A percentile compares a stretch with the other conserved stretches of the same genome.
Conservation (phyloP, 768 basidiomycete species). For the Russula compacta region DNA sequence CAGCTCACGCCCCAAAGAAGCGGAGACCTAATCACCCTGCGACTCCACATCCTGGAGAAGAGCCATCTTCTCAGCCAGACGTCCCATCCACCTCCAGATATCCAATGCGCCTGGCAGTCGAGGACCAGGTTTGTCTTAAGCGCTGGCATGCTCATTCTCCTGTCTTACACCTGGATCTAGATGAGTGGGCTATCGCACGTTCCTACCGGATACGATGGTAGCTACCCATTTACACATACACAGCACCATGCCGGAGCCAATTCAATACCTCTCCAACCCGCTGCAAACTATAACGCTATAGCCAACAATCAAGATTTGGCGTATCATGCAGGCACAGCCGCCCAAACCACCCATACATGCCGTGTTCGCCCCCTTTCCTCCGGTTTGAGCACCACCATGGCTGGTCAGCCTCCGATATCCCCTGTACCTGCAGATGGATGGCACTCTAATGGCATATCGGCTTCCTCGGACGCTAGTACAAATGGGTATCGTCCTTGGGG, state of each 20-base stretch:
- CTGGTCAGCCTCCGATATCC: conserved; percentile 7
- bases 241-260: conserved; percentile 9
- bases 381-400: neutral
- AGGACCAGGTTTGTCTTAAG: conserved; percentile 12
- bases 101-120: conserved; percentile 6
- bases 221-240: conserved; percentile 10
- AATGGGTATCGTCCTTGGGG: conserved; percentile 18
- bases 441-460: conserved; percentile 6
- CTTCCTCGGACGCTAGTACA: conserved; percentile 10
- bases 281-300: conserved; percentile 7
- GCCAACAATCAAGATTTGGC: conserved; percentile 4
- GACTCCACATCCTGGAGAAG: conserved; percentile 18
- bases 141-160: neutral
- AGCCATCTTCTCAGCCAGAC: conserved; percentile 19
- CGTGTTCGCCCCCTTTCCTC: conserved; percentile 10
- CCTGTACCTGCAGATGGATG: conserved; percentile 8
- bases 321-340: conserved; percentile 8
- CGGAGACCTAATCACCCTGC: conserved; percentile 23
- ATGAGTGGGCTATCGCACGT: conserved; percentile 9
- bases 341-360: conserved; percentile 6
- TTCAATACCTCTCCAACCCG: conserved; percentile 11
- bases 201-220: conserved; percentile 1
- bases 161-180: neutral
- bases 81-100: conserved; percentile 20
- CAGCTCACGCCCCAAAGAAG: conserved; percentile 31